Percentiles rank a stretch among this genome's conserved stretches.
These are phyloP conservation scores for Tylopilus intermedius DNA, from an alignment of 768 basidiomycete species.

Conservation along the genomic window DNA sequence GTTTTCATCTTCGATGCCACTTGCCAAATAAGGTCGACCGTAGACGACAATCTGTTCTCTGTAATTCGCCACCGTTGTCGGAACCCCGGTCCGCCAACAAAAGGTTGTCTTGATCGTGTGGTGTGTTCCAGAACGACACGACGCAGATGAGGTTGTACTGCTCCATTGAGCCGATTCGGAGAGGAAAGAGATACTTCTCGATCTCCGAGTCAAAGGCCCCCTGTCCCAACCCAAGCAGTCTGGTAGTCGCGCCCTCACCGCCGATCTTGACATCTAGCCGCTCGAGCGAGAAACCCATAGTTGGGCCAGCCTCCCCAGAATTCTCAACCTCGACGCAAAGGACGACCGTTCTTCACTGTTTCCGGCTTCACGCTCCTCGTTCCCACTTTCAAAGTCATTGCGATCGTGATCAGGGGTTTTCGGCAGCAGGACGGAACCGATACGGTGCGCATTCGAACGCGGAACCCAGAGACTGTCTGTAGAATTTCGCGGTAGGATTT, in stretches of 20 bases:
- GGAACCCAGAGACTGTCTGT: conserved; percentile 73
- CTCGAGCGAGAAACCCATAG: conserved; percentile 68
- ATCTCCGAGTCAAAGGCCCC: conserved; percentile 29
- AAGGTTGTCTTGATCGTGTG: conserved; percentile 47
- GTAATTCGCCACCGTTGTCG: too few species aligned
- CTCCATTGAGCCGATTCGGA: conserved; percentile 66
- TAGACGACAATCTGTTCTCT: conserved; percentile 69
- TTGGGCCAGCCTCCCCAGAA: conserved; percentile 56
- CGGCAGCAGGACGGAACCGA: conserved; percentile 80
- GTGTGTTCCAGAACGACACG: conserved; percentile 69
- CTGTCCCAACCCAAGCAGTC: conserved; percentile 48
- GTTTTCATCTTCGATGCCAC: conserved; percentile 17
- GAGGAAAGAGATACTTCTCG: conserved; percentile 57
- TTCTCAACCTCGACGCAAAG: conserved; percentile 92
- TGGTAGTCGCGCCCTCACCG: conserved; percentile 47
- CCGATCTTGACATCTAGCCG: too few species aligned
- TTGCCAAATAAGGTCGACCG: conserved; percentile 59
- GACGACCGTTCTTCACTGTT: conserved; percentile 80
- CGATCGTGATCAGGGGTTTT: conserved; percentile 33
- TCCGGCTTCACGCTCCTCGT: conserved; percentile 53
- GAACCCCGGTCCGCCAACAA: conserved; percentile 31
- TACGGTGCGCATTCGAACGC: too few species aligned
- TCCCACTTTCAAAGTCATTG: conserved; percentile 43
- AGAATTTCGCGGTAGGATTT: conserved; percentile 83
- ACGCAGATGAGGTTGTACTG: conserved; percentile 89